These are phyloP conservation scores for Trametes cinnabarina DNA, from an alignment of 768 basidiomycete genomes.

Conservation along the genomic window DNA sequence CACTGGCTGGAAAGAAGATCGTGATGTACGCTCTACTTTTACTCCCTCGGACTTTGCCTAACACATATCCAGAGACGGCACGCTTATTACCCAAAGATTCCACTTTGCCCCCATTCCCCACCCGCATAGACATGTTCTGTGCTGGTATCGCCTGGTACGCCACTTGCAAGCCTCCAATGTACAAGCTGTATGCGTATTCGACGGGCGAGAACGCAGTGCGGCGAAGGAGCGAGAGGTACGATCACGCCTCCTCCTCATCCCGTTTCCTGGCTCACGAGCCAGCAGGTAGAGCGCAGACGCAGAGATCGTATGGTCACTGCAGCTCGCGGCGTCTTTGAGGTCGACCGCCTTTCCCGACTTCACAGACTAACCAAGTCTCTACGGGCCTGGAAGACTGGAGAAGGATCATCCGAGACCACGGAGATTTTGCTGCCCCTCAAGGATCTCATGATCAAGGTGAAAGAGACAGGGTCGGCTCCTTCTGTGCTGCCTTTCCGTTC, in stretches of 20 bases:
- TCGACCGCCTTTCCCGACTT: conserved; percentile 55
- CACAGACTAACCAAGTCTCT: conserved; percentile 30
- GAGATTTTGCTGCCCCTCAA: conserved; percentile 32
- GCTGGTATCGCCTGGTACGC: conserved; percentile 70
- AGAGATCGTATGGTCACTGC: conserved; percentile 46
- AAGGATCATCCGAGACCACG: conserved; percentile 13
- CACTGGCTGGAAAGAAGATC: conserved; percentile 63
- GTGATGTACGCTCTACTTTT: conserved; percentile 55
- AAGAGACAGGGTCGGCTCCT: neutral
- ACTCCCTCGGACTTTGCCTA: conserved; percentile 1
- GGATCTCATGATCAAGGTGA: neutral
- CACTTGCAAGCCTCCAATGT: conserved; percentile 61
- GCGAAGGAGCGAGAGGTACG: conserved; percentile 75
- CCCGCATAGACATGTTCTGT: conserved; percentile 65
- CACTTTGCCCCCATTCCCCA: conserved; percentile 70
- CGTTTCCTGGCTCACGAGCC: neutral
- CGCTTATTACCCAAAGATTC: conserved; percentile 79
- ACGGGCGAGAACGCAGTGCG: conserved; percentile 61
- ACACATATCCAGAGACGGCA: conserved; percentile 63
- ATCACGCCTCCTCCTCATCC: neutral
- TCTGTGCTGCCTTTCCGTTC: too few relatives aligned
- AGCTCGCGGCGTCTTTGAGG: conserved; percentile 57
- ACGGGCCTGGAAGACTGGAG: conserved; percentile 13
- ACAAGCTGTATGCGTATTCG: conserved; percentile 73
- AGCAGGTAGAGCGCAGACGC: conserved; percentile 57